Evolutionary conservation across 108 stramenopile genomes (phyloP), one percentile per base, ranked within the genome.

Genomic region (Nitzschia sp.): DNA sequence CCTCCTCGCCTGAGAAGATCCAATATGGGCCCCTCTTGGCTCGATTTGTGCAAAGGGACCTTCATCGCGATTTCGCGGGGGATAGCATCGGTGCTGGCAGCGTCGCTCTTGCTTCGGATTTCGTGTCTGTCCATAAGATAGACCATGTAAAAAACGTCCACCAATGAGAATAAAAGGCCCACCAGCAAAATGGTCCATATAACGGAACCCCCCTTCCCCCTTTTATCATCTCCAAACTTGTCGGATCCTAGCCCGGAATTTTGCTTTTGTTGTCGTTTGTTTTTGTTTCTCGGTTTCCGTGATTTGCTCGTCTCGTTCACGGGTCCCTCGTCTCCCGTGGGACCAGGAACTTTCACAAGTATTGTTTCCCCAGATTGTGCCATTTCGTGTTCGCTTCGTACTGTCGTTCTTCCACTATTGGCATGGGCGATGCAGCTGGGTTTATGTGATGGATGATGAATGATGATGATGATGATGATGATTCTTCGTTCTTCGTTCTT

Each of bases 121-220:
- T n/a, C n/a, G 22, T 63, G 31, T 30, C 30, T 22, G 28, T 75
- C 73, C 58, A 75, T 19, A 21, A 50, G 46, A 8, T 34, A 56
- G 1, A 75, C 46, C 3, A 68, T 75, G 52, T 75, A 75, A 2
- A 65, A 36, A 1, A 68, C 66, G 45, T 67, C 66, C 6, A 54
- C 13, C 9, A 75, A 31, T 2, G 57, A 67, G n/a, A 75, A 58
- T 17, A 68, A 11, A 19, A 75, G 0, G 1, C 73, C 73, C 22
- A 62, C 29, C 38, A 68, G 21, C 2, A 75, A 59, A 9, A 68
- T 52, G 5, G 30, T 45, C 45, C 46, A 50, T 5, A 71, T 19
- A 26, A 62, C 26, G 4, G 68, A 57, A 2, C 68, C 57, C 9
- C 55, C 55, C 21, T 22, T 50, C 9, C 48, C 19, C 38, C 13